Base-by-base conservation (phyloP, 495 filamentous ascomycete genomes). In the Aspergillus steynii region DNA sequence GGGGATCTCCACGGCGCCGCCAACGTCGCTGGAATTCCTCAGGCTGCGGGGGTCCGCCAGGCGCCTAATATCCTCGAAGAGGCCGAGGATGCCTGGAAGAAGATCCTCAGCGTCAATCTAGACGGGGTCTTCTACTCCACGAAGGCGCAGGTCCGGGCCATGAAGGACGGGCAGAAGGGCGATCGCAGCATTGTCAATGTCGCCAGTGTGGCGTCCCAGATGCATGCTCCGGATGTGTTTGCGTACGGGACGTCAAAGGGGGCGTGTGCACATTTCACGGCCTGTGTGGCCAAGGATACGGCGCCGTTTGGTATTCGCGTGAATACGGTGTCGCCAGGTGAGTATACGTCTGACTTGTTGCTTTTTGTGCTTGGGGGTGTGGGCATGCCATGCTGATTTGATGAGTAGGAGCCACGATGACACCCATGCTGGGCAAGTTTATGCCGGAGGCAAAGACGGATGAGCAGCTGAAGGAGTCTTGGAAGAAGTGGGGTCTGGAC, bases 81-180 rank as follows among this genome's bases (percentile, higher is more conserved):
- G 50, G 51, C 51, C 1, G 57, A 64, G 10, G 52, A 56, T 2
- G 42, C 28, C 1, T 64, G 61, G 61, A 25, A 27, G 1, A 15
- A 48, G 29, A 53, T 56, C 5, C 8, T 64, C 1, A 15, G 2
- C 0, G 61, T 64, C 34, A 64, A 64, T 34, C 52, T 64, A 14
- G 50, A 64, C 12, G 61, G 61, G 0, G 50, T 64, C 1, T 60
- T 64, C 47, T 60, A 59, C 32, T 59, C 51, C 29, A 60, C 61
- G 1, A 27, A 53, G 26, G 56, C 46, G 3, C 29, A 29, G 9
- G 46, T 64, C 0, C 61, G 57, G 5, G 56, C 61, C 4, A 64
- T 64, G 61, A 52, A 31, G 4, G 46, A 51, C 4, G 52, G 60
- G 2, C 51, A 50, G 4, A 5, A 1, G 37, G 42, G 32, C 6